Percentiles rank a stretch among this genome's conserved stretches.
phyloP scores from a whole-genome alignment of 2,329 filamentous ascomycete genomes.

The Bipolaris oryzae region DNA sequence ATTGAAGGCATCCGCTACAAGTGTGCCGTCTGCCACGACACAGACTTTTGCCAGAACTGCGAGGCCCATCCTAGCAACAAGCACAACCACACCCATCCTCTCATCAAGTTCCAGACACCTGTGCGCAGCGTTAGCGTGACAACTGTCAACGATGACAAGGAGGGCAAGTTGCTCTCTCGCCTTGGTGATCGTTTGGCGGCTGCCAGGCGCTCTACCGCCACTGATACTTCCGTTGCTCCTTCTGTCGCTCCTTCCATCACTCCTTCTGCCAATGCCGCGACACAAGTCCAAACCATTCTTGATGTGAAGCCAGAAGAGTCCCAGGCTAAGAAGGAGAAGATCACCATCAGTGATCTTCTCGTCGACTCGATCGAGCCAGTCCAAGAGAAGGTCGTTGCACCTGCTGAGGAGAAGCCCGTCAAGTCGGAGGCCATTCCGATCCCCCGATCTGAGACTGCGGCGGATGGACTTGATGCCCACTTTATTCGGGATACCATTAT shows the following conservation, averaged over 20 bases:
- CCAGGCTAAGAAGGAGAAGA: constrained; percentile 51
- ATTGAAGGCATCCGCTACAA: constrained; percentile 93
- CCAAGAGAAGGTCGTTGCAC: constrained; percentile 43
- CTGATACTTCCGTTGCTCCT: constrained; percentile 54
- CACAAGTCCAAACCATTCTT: constrained; percentile 68
- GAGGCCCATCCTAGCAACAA: constrained; percentile 83
- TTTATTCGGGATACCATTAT: constrained; percentile 79
- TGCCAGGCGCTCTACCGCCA: constrained; percentile 55
- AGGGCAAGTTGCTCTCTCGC: constrained; percentile 67
- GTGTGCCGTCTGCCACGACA: constrained; percentile 93
- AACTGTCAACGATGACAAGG: constrained; percentile 77
- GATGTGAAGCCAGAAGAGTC: constrained; percentile 62
- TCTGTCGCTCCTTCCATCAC: constrained; percentile 50
- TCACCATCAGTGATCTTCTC: constrained; percentile 48
- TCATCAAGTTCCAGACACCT: constrained; percentile 96
- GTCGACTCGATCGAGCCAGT: constrained; percentile 38
- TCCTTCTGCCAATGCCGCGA: constrained; percentile 59
- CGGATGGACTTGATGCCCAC: constrained; percentile 61
- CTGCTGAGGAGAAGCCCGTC: constrained; percentile 13
- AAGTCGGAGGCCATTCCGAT: constrained; percentile 23
- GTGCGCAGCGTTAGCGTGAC: constrained; percentile 87
- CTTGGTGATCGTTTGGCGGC: constrained; percentile 69
- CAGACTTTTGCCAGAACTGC: constrained; percentile 92
- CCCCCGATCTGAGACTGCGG: constrained; percentile 14
- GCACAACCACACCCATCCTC: constrained; percentile 94